Base-by-base conservation (phyloP, 2,329 filamentous ascomycete species). In the Fusarium sp. region DNA sequence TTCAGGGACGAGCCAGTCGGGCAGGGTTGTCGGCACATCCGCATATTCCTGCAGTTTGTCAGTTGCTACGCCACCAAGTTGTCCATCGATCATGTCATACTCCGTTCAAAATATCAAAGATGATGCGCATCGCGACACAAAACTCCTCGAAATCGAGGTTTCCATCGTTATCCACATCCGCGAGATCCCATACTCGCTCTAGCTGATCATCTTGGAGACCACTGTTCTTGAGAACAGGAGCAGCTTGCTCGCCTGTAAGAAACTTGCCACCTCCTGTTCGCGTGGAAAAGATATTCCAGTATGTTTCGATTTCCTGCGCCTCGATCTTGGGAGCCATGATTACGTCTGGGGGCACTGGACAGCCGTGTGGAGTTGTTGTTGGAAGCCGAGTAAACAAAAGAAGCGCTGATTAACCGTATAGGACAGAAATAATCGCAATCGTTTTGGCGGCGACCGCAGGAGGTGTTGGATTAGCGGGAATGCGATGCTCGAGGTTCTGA, bases 71-170 rank as follows among this genome's bases (percentile, higher is more conserved):
- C 41, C 24, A 62, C 43, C 46, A 35, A 26, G 12, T 43, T 50
- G 21, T 18, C 54, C 44, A 49, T 37, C 16, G 28, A 44, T 21
- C 29, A 29, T 39, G 56, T 33, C 70, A 57, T 86, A 97, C 93
- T 75, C 96, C 96, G 77, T 99, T 99, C 74, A 99, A 90, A 71
- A 98, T 84, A 79, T 99, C 96, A 80, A 98, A 99, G 75, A 98
- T 98, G 76, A 99, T 84, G 77, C 96, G 89, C 96, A 99, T 99
- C 38, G 94, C 96, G 61, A 99, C 96, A 80, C 96, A 99, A 80
- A 99, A 99, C 85, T 99, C 96, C 83, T 99, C 96, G 84, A 99
- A 99, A 82, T 99, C 96, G 56, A 99, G 86, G 81, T 97, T 97
- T 68, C 96, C 96, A 83, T 99, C 96, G 74, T 94, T 94, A 81